Evolutionary conservation across 352 stramenopile species (phyloP).

Genomic region (Sclerospora graminicola): DNA sequence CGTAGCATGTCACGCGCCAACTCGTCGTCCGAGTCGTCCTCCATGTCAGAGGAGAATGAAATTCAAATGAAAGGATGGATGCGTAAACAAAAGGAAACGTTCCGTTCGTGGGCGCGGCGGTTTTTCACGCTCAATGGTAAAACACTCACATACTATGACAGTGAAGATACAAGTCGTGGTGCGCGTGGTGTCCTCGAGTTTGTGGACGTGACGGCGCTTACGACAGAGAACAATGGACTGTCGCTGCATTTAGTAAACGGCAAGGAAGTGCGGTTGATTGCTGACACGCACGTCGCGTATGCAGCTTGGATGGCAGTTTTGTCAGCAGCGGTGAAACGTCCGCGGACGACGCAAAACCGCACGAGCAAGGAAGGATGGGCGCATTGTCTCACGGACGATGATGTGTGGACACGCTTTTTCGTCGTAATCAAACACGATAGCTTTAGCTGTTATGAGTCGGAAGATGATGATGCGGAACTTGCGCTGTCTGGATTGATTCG

Average conservation of each 20-base stretch:
- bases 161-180: conserved; percentile 50
- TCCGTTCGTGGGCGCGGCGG: conserved; percentile 50
- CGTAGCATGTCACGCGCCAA: conserved; percentile 57
- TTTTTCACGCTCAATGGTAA: conserved; percentile 73
- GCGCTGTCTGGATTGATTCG: conserved; percentile 55
- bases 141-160: conserved; percentile 71
- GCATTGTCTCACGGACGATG: conserved; percentile 62
- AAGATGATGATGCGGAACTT: conserved; percentile 57
- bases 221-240: conserved; percentile 70
- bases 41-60: conserved; percentile 50
- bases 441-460: conserved; percentile 69
- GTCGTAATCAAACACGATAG: conserved; percentile 68
- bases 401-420: conserved; percentile 65
- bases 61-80: conserved; percentile 80
- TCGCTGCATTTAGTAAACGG: conserved; percentile 47
- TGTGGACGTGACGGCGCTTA: conserved; percentile 52
- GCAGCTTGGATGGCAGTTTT: conserved; percentile 66
- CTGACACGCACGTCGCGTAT: conserved; percentile 71
- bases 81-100: conserved; percentile 74
- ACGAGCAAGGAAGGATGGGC: conserved; percentile 66
- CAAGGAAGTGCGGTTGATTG: conserved; percentile 68
- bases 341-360: conserved; percentile 33
- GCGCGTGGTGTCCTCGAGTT: conserved; percentile 63
- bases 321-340: conserved; percentile 50
- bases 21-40: conserved; percentile 41